Conservation (phyloP, 1,284 basidiomycete genomes). For the Rugosomyces carneus region DNA sequence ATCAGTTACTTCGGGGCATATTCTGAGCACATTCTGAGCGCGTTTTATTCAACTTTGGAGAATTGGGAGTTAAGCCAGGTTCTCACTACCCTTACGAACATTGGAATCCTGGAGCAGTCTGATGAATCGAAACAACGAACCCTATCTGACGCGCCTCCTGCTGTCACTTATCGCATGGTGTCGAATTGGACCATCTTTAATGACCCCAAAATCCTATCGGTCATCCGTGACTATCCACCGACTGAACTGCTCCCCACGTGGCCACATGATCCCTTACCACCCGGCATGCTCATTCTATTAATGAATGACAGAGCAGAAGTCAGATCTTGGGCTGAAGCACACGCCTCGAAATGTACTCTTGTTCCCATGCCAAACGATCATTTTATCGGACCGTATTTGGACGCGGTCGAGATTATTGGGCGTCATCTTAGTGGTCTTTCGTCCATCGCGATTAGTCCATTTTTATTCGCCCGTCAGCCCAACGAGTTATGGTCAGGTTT, state of each 20-base stretch:
- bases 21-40: slow-evolving; percentile 36
- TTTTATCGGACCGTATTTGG: slow-evolving; percentile 40
- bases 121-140: slow-evolving; percentile 19
- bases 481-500: slow-evolving; percentile 53
- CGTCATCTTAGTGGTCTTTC: slow-evolving; percentile 11
- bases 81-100: slow-evolving; percentile 36
- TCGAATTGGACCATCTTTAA: slow-evolving; percentile 58
- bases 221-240: slow-evolving; percentile 38
- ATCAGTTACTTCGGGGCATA: slow-evolving; percentile 66
- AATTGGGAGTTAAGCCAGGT: slow-evolving; percentile 57
- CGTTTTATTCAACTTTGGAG: slow-evolving; percentile 64
- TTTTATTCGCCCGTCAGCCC: slow-evolving; percentile 32
- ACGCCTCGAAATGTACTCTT: slow-evolving; percentile 33
- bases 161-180: slow-evolving; percentile 60
- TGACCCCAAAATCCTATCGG: slow-evolving; percentile 41
- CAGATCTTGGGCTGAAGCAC: slow-evolving; percentile 54
- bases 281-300: slow-evolving; percentile 56
- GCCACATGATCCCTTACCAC: slow-evolving; percentile 52
- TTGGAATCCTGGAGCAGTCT: slow-evolving; percentile 25
- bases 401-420: slow-evolving; percentile 35
- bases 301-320: slow-evolving; percentile 43
- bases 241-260: slow-evolving; percentile 35
- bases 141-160: slow-evolving; percentile 37
- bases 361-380: slow-evolving; percentile 41
- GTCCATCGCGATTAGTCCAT: slow-evolving; percentile 11